A percentile compares a stretch with the other conserved stretches of the same genome.
Conservation (phyloP, 2,329 filamentous ascomycete species). For the Aspergillus tanneri region DNA sequence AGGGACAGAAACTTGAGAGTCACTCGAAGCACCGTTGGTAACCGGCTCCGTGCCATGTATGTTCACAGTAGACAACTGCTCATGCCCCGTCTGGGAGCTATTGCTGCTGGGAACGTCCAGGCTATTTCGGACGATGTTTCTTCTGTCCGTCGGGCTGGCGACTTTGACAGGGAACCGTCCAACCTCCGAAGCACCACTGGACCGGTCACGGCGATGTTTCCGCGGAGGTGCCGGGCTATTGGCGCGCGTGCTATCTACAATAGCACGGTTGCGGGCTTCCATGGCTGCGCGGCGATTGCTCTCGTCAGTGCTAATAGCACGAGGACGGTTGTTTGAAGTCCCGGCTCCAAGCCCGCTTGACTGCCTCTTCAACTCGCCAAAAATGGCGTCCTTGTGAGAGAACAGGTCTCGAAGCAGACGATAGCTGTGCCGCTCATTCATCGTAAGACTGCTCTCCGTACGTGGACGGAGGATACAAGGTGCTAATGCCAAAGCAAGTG, state of each 20-base stretch:
- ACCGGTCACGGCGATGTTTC: conserved; percentile 75
- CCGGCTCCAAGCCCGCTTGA: conserved; percentile 48
- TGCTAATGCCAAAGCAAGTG: conserved; percentile 72
- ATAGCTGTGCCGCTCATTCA: conserved; percentile 92
- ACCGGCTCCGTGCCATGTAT: conserved; percentile 29
- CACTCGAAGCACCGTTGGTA: conserved; percentile 46
- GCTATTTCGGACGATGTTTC: conserved; percentile 61
- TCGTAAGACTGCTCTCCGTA: conserved; percentile 81
- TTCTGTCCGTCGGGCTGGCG: conserved; percentile 55
- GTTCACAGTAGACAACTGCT: conserved; percentile 31
- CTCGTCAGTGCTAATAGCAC: conserved; percentile 92
- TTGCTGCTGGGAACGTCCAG: conserved; percentile 75
- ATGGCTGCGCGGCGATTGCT: conserved; percentile 90
- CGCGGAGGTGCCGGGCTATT: conserved; percentile 61
- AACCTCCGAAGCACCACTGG: conserved; percentile 66
- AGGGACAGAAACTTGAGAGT: conserved; percentile 27
- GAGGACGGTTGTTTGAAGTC: conserved; percentile 62
- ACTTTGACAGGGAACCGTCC: conserved; percentile 84
- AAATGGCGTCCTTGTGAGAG: conserved; percentile 90
- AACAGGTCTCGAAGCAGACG: conserved; percentile 90
- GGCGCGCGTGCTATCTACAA: conserved; percentile 69
- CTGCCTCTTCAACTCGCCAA: conserved; percentile 86
- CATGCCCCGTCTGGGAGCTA: conserved; percentile 42
- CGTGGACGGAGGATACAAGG: conserved; percentile 87
- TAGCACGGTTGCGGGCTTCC: conserved; percentile 85